A percentile compares a stretch with the other conserved stretches of the same genome.
Evolutionary conservation across 805 yeast species (phyloP).

Genomic region (Ogataea glucozyma): DNA sequence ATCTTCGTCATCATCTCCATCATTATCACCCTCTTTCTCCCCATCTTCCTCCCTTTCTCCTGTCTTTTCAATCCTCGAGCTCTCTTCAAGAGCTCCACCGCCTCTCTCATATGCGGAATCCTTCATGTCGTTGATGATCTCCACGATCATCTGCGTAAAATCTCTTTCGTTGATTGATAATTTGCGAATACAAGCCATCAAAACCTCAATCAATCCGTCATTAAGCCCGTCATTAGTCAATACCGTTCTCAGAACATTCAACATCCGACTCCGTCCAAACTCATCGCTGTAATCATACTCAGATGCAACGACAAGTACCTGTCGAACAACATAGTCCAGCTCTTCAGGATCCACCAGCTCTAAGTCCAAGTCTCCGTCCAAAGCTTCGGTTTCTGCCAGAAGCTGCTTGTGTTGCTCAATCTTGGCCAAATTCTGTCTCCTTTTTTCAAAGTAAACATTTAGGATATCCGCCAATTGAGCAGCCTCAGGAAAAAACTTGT

Average conservation of each 20-base stretch:
- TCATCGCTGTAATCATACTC: constrained; percentile 88
- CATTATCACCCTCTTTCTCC: constrained; percentile 26
- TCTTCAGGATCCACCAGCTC: constrained; percentile 52
- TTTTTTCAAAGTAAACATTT: constrained; percentile 53
- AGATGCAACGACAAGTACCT: constrained; percentile 64
- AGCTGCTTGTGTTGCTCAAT: constrained; percentile 26
- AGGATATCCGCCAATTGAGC: constrained; percentile 64
- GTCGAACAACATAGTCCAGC: constrained; percentile 72
- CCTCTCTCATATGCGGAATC: constrained; percentile 53
- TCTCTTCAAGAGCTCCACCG: constrained; percentile 31
- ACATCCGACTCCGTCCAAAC: constrained; percentile 79
- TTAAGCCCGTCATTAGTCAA: constrained; percentile 57
- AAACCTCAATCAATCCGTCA: constrained; percentile 52
- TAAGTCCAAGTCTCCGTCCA: constrained; percentile 25
- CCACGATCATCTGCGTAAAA: constrained; percentile 81
- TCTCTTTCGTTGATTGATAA: constrained; percentile 80
- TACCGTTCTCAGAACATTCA: constrained; percentile 58
- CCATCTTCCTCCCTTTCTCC: constrained; percentile 25
- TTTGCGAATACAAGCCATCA: constrained; percentile 66
- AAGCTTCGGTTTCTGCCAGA: constrained; percentile 20
- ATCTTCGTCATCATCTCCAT: constrained; percentile 25
- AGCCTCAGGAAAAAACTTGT: constrained; percentile 76
- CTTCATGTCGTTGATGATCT: constrained; percentile 79
- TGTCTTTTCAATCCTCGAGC: constrained; percentile 24
- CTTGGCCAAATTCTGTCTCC: constrained; percentile 36